Evolutionary conservation across 176 grass and related monocot genomes (phyloP), one percentile per base, ranked within the genome.

Genomic region (Rhipidocladum racemiflorum): DNA sequence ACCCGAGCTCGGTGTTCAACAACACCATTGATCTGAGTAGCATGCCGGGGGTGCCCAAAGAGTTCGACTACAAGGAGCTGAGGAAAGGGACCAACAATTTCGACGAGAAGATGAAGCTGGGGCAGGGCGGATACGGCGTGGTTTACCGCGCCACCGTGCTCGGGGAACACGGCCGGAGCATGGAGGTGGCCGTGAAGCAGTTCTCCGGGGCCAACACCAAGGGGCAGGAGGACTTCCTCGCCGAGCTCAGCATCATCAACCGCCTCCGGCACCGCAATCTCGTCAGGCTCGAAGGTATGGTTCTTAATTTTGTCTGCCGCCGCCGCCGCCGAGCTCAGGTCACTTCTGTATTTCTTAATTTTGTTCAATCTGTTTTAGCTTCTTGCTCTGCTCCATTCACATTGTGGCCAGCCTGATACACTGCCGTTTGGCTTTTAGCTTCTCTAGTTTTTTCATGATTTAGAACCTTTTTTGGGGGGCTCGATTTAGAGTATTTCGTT

Each of bases 241-340:
- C 85, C 49, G 92, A 99, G 89, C 92, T 99, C 53, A 90, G 81
- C 60, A 95, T 99, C 70, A 95, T 99, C 83, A 95, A 95, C 66
- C 87, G 89, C 48, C 96, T 99, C 67, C 90, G 96, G 1, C 96
- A 99, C 83, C 74, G 70, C 42, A 84, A 99, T 74, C 96, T 95
- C 67, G 96, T 93, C 83, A 94, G 84, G 68, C 85, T 99, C 36
- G 67, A 88, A 17, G 96, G 96, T 95, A 84, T 72, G 78, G n/a
- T n/a, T n/a, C n/a, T n/a, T n/a, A n/a, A n/a, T n/a, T n/a, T n/a
- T n/a, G n/a, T n/a, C n/a, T n/a, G n/a, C n/a, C n/a, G n/a, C n/a
- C n/a, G n/a, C n/a, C n/a, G n/a, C n/a, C n/a, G n/a, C n/a, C n/a
- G n/a, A n/a, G n/a, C n/a, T n/a, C n/a, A n/a, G n/a, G n/a, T n/a